A percentile compares a stretch with the other conserved stretches of the same genome.
Conservation (phyloP, 257 asterid species). For the Nicotiana otophora region DNA sequence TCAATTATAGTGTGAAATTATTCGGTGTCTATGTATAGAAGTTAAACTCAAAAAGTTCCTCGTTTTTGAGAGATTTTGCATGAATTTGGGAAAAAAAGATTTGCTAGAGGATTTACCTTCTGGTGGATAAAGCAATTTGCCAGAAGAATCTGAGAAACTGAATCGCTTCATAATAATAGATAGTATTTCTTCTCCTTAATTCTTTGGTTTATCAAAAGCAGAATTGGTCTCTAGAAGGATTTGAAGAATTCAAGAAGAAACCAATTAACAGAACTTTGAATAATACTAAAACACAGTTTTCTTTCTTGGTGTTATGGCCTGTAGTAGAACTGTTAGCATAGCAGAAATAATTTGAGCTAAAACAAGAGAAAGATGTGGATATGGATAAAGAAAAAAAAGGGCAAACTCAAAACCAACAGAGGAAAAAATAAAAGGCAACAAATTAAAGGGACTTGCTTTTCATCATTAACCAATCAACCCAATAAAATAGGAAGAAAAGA, state of each 20-base stretch:
- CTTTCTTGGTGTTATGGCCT: not conserved
- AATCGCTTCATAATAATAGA: constrained; percentile 26
- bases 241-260: not conserved
- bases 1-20: too few relatives aligned
- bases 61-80: not conserved
- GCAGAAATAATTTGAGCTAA: not conserved
- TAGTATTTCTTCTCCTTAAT: not conserved
- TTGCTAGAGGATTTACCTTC: constrained; percentile 5
- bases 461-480: constrained; percentile 33
- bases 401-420: not conserved
- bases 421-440: not conserved
- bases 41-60: not conserved
- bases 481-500: constrained; percentile 11
- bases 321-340: not conserved
- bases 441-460: constrained; percentile 18
- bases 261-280: not conserved
- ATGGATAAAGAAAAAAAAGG: constrained; percentile 5
- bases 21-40: not conserved
- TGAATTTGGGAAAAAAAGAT: not conserved
- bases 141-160: constrained; percentile 34
- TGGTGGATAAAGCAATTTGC: constrained; percentile 13
- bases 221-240: not conserved
- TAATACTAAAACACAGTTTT: not conserved
- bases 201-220: not conserved
- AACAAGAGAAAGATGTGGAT: not conserved